Base-by-base conservation (phyloP, 257 asterid species). In the Leonotis leonurus region DNA sequence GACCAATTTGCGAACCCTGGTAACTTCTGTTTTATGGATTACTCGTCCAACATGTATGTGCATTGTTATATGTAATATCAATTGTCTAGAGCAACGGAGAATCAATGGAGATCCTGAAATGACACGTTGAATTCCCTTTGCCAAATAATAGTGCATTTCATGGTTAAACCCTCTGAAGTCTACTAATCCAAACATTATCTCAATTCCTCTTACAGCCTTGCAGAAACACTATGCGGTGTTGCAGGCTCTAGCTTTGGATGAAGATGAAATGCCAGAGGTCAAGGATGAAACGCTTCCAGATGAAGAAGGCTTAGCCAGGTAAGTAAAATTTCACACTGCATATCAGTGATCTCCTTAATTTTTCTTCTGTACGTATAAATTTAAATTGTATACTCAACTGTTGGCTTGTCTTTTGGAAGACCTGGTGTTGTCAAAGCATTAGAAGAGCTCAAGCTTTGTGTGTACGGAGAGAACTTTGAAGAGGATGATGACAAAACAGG, bases 1-100 rank as follows among this genome's bases (percentile, higher is more conserved):
- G 85, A 91, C 90, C 99, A 92, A 70, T 92, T 92, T 76, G 64
- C 96, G 2, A 92, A 92, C 77, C 99, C 99, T 17, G 94, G 98
- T 91, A 70, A 75, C 71, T 62, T 69, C 64, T 55, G 14, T 65
- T 49, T 50, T 44, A 60, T 67, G 64, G 29, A 11, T 16, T 25
- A 40, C 25, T 52, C 39, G 12, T 44, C 59, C 3, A 18, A 35
- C 35, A 30, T 41, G 32, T n/a, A 60, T 14, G 30, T 66, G 60
- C 73, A 43, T 60, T 50, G 32, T 37, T 40, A 29, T 49, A 39
- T 39, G 6, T 56, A 14, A 37, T 69, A n/a, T 60, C 44, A 17
- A 4, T 16, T 29, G 14, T 12, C 30, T 45, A 25, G n/a, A 50
- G 51, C 13, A 56, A 62, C 49, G 58, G 46, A 48, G 45, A 60